Conservation (phyloP, 805 yeast genomes). For the Kazachstania kunashirensis region DNA sequence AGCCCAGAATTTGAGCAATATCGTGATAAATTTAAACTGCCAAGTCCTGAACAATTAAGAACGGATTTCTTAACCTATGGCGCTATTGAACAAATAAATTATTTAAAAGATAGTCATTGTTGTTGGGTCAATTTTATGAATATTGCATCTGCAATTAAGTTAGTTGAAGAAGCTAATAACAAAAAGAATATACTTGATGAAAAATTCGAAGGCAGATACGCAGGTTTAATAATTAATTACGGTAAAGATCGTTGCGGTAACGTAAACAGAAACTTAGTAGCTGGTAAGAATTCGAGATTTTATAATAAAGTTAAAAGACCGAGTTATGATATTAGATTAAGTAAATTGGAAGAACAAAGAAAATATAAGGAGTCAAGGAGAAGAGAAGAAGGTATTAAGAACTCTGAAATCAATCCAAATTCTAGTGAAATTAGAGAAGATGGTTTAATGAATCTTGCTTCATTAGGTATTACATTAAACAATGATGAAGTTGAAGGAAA, state of each 20-base stretch:
- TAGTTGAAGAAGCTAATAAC: constrained; percentile 50
- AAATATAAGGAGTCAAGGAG: constrained; percentile 16
- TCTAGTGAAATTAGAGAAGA: neutral
- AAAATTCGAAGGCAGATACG: constrained; percentile 39
- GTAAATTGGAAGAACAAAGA: constrained; percentile 26
- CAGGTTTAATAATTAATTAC: constrained; percentile 48
- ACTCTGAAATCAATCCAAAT: neutral
- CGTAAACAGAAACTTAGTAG: constrained; percentile 25
- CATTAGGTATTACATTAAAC: constrained; percentile 12
- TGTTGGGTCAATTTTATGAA: constrained; percentile 65
- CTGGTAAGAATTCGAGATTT: constrained; percentile 43
- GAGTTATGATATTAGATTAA: constrained; percentile 17
- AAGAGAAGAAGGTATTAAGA: constrained; percentile 1
- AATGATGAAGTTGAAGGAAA: neutral
- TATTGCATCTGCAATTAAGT: constrained; percentile 51
- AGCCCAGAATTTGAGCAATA: constrained; percentile 28
- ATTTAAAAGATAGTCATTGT: constrained; percentile 57
- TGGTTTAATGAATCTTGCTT: constrained; percentile 5
- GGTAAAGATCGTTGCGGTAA: constrained; percentile 80
- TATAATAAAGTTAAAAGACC: constrained; percentile 35
- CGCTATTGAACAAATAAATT: constrained; percentile 66
- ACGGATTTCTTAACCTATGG: constrained; percentile 57
- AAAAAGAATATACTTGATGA: constrained; percentile 30
- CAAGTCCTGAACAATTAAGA: constrained; percentile 42
- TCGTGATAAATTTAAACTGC: constrained; percentile 29